Base-by-base conservation (phyloP, 768 basidiomycete genomes). In the Asterophora parasitica region DNA sequence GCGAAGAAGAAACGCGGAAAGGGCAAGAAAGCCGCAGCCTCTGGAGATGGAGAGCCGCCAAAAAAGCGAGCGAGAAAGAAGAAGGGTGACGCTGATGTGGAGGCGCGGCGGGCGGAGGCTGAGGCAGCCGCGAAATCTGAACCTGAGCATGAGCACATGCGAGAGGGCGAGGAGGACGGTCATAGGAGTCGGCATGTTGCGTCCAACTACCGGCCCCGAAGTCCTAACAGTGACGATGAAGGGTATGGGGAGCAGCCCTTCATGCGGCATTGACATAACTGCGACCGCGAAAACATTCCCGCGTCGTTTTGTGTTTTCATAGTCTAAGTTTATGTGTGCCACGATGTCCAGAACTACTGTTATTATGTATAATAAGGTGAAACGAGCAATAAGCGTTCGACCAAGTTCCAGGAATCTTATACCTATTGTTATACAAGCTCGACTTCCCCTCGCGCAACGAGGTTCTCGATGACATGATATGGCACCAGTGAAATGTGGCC, bases 401-500 rank as follows among this genome's bases (percentile, higher is more conserved):
- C 30, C 44, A 41, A 28, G 43, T 27, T 17, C 17, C n/a, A 27
- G 32, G n/a, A 26, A 7, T n/a, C 13, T 11, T 12, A 16, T 10
- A 27, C 33, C 33, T 30, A 17, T 16, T 19, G 20, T 66, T 69
- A 92, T 36, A 92, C 82, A 28, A 92, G 73, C 62, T 90, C 86
- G 4, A 84, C 83, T 60, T 85, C 82, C 44, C 84, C 88, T 59
- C 83, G 70, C 31, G 72, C 68, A 35, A 92, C 71, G 10, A 91
- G 75, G 30, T 87, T 77, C 56, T 92, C 85, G 4, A 92, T 81
- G 15, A 85, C 75, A 19, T 74, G 71, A 64, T 88, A 96, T 16
- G 83, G 85, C 13, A 87, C 75, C 13, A 95, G 60, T 34, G 89
- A 86, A 47, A 93, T 90, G 50, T 89, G 84, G 7, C 85, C 90